Evolutionary conservation across 352 stramenopile genomes (phyloP), one percentile per base, ranked within the genome.

Genomic region (Phytophthora meadii): DNA sequence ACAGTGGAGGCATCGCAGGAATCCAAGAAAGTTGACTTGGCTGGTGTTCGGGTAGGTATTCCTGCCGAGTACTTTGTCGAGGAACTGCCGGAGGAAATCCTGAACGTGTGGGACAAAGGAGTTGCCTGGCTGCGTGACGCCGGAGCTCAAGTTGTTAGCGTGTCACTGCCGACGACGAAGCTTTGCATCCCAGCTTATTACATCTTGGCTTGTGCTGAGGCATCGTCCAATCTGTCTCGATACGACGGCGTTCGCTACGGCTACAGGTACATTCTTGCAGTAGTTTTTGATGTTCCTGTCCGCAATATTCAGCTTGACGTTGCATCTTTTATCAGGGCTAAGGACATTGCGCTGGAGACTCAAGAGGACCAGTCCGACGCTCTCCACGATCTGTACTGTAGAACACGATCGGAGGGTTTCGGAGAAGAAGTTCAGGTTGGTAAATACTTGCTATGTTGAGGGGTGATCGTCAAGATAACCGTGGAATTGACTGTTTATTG

Each of bases 151-250:
- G 79, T 94, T n/a, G 80, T 94, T 37, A 82, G 72, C 37, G 70
- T 93, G 3, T 94, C 86, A 8, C 66, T 96, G 14, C 86, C 86
- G 2, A 91, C 84, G 14, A 94, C 74, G 22, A 96, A 86, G 81
- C 76, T 92, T 24, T 96, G 92, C 24, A 90, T 99, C 39, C 88
- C 97, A 34, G 89, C 97, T 1, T 99, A 99, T 71, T 99, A 99
- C 70, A 98, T 99, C n/a, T 74, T 99, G 37, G 96, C 97, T 9
- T 98, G 95, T 65, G 97, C 97, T 1, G 97, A 99, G 79, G 98
- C 98, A 10, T 98, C 94, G 30, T 99, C 97, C 1, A 99, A 99
- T 72, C 80, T 99, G 44, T 97, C 93, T 45, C 86, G 97, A 40
- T 99, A 99, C 72, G 97, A 99, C 76, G 97, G 97, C 12, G 90